Base-by-base conservation (phyloP, 441 rosid genomes). In the Sinapis alba region DNA sequence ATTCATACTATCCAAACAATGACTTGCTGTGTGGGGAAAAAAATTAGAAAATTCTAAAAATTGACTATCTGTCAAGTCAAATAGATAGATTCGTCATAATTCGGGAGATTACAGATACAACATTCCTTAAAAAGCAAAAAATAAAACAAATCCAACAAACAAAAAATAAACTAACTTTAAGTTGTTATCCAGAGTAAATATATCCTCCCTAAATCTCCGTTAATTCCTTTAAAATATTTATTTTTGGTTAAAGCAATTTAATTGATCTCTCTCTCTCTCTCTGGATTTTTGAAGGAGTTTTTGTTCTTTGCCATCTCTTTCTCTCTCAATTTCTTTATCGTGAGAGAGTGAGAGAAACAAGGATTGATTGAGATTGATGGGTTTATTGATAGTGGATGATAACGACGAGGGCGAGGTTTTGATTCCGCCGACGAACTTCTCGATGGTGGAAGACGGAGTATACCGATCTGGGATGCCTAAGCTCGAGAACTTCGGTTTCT, bases 381-480 rank as follows among this genome's bases (percentile, higher is more conserved):
- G 85, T 54, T 32, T 81, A 72, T 20, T 81, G 68, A 70, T 84
- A 0, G 62, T 60, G 6, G 85, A 80, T 60, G 83, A 65, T 26
- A 66, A 18, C 7, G 78, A 72, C 9, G 78, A 66, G 69, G 88
- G 68, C 67, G 84, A 27, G 18, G 69, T 69, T 45, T 65, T 79
- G 63, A 62, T 77, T 5, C 91, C 94, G 62, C 94, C 94, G 20
- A 13, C 73, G 45, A 92, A 92, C 81, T 92, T 92, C 83, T 90
- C 96, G 3, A 78, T 77, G 87, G 96, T 90, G 2, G 94, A 92
- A 38, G 92, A 87, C 53, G 94, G 91, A 78, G 80, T 92, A 69
- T 92, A 75, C 84, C 78, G 97, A 79, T 90, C 94, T 16, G 80
- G 86, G 43, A 81, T 88, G 38, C 97, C 97, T 76, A 81, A 76